phyloP scores from a whole-genome alignment of 345 rosid species.

The Rhizophora apiculata region DNA sequence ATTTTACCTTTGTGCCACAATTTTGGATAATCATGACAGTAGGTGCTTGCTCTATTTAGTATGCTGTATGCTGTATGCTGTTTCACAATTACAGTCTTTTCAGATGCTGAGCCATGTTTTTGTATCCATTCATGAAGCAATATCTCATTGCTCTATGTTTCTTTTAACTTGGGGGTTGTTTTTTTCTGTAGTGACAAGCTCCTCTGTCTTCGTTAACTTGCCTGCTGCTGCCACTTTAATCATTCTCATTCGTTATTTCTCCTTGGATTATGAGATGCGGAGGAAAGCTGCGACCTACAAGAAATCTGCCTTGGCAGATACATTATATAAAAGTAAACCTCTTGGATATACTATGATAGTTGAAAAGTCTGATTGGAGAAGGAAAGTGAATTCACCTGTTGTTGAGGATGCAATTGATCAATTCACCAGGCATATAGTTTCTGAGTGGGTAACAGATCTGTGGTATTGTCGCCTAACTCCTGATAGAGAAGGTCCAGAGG shows the following conservation, averaged over 20 bases:
- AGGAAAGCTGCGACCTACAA: constrained; percentile 66
- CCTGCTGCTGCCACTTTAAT: constrained; percentile 88
- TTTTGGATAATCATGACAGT: too few relatives aligned
- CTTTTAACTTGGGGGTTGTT: constrained; percentile 5
- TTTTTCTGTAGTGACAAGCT: constrained; percentile 80
- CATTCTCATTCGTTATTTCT: constrained; percentile 75
- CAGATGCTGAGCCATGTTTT: too few relatives aligned
- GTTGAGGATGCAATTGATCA: constrained; percentile 89
- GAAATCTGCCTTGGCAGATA: constrained; percentile 41
- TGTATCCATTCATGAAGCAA: not conserved
- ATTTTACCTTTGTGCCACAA: too few relatives aligned
- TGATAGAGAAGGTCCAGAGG: constrained; percentile 91
- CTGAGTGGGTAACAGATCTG: constrained; percentile 90
- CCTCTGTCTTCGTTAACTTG: constrained; percentile 90
- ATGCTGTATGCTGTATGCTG: too few relatives aligned
- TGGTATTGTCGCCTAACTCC: constrained; percentile 93
- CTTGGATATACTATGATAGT: constrained; percentile 41
- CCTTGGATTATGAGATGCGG: constrained; percentile 76
- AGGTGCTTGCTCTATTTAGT: too few relatives aligned
- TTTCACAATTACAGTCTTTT: too few relatives aligned
- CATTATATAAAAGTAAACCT: constrained; percentile 38
- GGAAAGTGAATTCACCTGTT: constrained; percentile 81
- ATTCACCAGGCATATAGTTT: constrained; percentile 73
- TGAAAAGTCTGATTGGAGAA: constrained; percentile 69
- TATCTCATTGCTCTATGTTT: not conserved